Evolutionary conservation across 495 filamentous ascomycete species (phyloP).

Genomic region (Clohesyomyces aquaticus): DNA sequence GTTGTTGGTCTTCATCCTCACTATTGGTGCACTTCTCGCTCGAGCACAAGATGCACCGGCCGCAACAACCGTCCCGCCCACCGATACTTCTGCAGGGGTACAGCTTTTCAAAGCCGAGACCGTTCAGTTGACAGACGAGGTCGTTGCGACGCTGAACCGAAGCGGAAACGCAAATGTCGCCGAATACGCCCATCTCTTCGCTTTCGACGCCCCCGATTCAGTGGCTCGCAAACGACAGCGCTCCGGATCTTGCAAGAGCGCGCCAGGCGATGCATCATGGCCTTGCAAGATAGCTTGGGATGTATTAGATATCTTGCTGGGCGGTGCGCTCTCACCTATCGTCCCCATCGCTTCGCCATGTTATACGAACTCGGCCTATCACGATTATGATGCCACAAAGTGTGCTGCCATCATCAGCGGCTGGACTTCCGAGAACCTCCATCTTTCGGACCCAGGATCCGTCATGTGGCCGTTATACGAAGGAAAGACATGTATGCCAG

Average conservation of each 20-base stretch:
- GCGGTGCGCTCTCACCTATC: slow-evolving; percentile 12
- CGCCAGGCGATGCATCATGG: slow-evolving; percentile 19
- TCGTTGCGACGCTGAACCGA: background rate
- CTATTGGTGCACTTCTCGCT: background rate
- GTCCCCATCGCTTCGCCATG: slow-evolving; percentile 25
- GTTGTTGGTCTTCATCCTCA: no score
- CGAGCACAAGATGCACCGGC: background rate
- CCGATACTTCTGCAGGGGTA: background rate
- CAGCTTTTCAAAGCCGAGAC: background rate
- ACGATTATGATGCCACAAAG: slow-evolving; percentile 18
- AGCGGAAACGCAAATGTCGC: background rate
- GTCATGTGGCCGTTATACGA: slow-evolving; percentile 30
- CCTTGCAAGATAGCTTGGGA: slow-evolving; percentile 20
- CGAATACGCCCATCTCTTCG: slow-evolving; percentile 17
- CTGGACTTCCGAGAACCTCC: slow-evolving; percentile 3
- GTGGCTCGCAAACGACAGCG: background rate
- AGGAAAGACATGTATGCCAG: slow-evolving; percentile 20
- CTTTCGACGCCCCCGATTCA: slow-evolving; percentile 10
- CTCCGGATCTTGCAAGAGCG: slow-evolving; percentile 14
- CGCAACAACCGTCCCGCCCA: background rate
- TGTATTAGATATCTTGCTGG: slow-evolving; percentile 25
- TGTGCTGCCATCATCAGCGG: slow-evolving; percentile 16
- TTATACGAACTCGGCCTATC: slow-evolving; percentile 24
- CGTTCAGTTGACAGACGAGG: background rate
- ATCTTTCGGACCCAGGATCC: slow-evolving; percentile 8